Conservation (phyloP, 73 alveolate genomes). For the Uronychia binucleata region DNA sequence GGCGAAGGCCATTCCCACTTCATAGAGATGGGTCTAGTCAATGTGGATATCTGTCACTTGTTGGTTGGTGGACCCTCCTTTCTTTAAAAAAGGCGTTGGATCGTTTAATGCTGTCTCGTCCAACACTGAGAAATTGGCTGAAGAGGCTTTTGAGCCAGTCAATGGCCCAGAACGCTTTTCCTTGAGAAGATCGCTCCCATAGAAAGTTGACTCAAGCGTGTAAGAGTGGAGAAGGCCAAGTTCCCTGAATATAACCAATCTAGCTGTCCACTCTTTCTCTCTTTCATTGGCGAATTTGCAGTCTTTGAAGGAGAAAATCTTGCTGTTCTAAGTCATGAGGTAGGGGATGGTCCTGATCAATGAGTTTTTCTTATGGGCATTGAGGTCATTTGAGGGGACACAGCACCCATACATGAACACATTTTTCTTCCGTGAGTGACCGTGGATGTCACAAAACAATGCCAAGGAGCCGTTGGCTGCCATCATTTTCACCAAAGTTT, state of each 20-base stretch:
- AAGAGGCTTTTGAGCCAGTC: no score
- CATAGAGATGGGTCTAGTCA: no score
- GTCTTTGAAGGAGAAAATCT: slow-evolving; percentile 41
- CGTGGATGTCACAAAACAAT: slow-evolving; percentile 84
- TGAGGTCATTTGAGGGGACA: slow-evolving; percentile 17
- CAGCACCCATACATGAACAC: slow-evolving; percentile 69
- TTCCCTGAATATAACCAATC: slow-evolving; percentile 61
- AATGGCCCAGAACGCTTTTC: no score
- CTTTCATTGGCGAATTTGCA: slow-evolving; percentile 53
- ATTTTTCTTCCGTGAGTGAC: slow-evolving; percentile 69
- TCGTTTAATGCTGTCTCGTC: no score
- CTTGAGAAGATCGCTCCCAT: slow-evolving; percentile 33
- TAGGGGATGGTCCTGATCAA: slow-evolving; percentile 41
- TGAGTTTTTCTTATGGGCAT: slow-evolving; percentile 36
- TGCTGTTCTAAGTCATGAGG: slow-evolving; percentile 18
- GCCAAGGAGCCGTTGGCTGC: slow-evolving; percentile 62
- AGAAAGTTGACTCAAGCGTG: slow-evolving; percentile 63
- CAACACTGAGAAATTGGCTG: no score
- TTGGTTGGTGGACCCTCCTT: no score
- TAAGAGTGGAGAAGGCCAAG: slow-evolving; percentile 39
- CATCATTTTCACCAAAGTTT: slow-evolving; percentile 36
- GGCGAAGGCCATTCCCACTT: no score
- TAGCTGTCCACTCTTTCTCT: slow-evolving; percentile 57
- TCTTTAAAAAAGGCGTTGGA: no score
- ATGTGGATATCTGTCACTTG: no score